Evolutionary conservation across 768 basidiomycete genomes (phyloP).

Genomic region (Cystobasidium onofrii): DNA sequence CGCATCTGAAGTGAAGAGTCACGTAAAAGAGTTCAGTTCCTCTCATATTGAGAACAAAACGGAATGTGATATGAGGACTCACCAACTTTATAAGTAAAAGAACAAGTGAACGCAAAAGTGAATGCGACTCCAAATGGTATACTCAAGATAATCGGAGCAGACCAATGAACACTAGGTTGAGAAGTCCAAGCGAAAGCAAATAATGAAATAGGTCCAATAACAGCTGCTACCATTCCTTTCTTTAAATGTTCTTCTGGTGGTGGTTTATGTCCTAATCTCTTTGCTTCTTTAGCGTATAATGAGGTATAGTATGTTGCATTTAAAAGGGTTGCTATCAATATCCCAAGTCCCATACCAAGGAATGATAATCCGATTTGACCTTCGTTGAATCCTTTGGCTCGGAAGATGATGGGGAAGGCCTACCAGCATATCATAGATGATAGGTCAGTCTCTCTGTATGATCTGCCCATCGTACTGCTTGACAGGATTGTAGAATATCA

Average conservation of each 20-base stretch:
- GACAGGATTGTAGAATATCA: not conserved
- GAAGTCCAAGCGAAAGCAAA: constrained; percentile 46
- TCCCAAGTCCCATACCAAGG: constrained; percentile 36
- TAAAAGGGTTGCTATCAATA: not conserved
- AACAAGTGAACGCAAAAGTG: not conserved
- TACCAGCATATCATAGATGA: not conserved
- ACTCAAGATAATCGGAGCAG: constrained; percentile 37
- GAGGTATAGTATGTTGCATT: not conserved
- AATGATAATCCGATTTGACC: constrained; percentile 31
- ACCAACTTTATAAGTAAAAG: constrained; percentile 22
- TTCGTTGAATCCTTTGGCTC: not conserved
- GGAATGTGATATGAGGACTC: not conserved
- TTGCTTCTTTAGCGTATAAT: constrained; percentile 7
- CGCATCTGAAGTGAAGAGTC: not conserved
- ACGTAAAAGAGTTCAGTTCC: not conserved
- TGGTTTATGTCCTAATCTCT: constrained; percentile 28
- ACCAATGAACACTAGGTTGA: constrained; percentile 42
- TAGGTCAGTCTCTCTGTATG: not conserved
- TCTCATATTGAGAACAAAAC: not conserved
- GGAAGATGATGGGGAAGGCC: constrained; percentile 6
- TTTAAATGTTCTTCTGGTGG: constrained; percentile 30
- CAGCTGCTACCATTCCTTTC: constrained; percentile 39
- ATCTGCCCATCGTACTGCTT: too few species aligned
- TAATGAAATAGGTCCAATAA: constrained; percentile 44
- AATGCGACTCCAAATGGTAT: constrained; percentile 35